Evolutionary conservation across 257 asterid species (phyloP), one percentile per base, ranked within the genome.

Genomic region (Salvia hispanica): DNA sequence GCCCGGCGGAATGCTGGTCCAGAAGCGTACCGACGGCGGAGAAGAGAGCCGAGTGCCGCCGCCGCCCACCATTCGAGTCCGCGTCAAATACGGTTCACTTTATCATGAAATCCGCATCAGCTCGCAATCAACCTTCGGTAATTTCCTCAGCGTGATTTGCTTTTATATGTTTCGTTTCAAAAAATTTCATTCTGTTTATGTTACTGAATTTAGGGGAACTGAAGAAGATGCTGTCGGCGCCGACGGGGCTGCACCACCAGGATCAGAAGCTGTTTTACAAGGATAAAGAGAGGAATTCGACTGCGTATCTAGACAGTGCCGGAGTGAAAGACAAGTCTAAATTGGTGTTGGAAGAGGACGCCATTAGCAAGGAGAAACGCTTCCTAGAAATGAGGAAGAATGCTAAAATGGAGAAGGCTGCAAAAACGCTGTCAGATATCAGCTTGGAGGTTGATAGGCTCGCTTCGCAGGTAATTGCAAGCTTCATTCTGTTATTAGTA

Each of bases 1-100:
- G 77, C 98, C 98, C 33, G 88, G 98, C 10, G 98, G 98, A 66
- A 92, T 92, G 98, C 74, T 92, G 64, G 98, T 92, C 25, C 98
- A 92, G 81, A 84, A 79, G 69, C 88, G 98, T 28, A 54, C 82
- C 4, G 92, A 80, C 60, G 78, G 74, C 1, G 91, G 31, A 25
- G 31, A 84, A 45, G 77, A 79, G 12, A 80, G 59, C 78, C 81
- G 75, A 9, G 82, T 58, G 3, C 91, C 91, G 2, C 91, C 95
- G 0, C 91, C 95, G 0, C 96, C 98, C 3, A 79, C 85, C 4
- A 88, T 92, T 46, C 95, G 97, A 18, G 85, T 87, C 6, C 88
- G 96, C 53, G 98, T 92, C 76, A 92, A 92, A 59, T 83, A 86
- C 75, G 87, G 91, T 39, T 79, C 93, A 58, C 64, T 86, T 66